Base-by-base conservation (phyloP, 441 rosid species). In the Pelargonium myrrhifolium region DNA sequence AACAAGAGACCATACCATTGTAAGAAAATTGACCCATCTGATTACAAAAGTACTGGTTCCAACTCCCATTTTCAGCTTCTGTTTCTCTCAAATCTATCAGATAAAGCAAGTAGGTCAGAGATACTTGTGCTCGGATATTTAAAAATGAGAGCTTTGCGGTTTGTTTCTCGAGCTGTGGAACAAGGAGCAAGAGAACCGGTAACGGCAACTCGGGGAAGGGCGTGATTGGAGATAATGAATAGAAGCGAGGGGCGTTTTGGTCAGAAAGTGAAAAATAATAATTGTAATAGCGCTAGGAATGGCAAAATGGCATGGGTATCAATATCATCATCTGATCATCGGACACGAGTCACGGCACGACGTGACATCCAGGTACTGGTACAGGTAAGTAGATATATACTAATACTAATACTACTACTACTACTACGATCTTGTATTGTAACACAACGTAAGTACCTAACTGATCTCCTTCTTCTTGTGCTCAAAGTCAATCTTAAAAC, bases 11-110 rank as follows among this genome's bases (percentile, higher is more conserved):
- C 78, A 70, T 77, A 93, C 97, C 93, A 87, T 89, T 39, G 94
- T 90, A 76, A 90, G 84, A 67, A 93, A 86, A 80, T 93, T 93
- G 76, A 90, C 84, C 97, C 98, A 90, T 86, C 90, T 87, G 80
- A 93, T 86, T 22, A 89, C 85, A 72, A 90, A 89, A 79, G 86
- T 89, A 79, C 98, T 93, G 64, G 94, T 85, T 58, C 96, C 93
- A 69, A 82, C 80, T 61, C 96, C 96, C 96, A 89, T 86, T 72
- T 71, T 65, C 51, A 2, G 37, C 0, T 60, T 55, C 69, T 71
- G 70, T 6, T 66, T 68, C 65, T 63, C 65, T 63, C 28, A 60
- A 21, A 43, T 24, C 26, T 17, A 61, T 43, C 31, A 18, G 79
- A 65, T 68, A 47, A 68, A 68, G 66, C 18, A 62, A 59, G 39